Conservation (phyloP, 202 grass and related monocot species). For the Carex arenaria region DNA sequence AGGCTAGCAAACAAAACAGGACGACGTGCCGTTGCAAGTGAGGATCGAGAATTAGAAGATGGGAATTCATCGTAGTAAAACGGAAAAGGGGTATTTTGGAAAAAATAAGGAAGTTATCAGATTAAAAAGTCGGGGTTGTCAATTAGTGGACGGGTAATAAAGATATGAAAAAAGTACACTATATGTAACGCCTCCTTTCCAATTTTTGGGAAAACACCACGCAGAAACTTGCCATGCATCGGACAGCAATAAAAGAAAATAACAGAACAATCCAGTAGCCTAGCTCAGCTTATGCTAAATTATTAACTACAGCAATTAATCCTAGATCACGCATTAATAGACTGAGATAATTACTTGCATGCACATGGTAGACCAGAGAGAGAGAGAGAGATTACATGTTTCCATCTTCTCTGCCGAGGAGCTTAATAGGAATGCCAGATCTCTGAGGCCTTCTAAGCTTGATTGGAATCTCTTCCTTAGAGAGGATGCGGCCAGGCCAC, state of each 20-base stretch:
- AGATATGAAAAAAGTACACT: neutral
- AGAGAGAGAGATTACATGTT: slow-evolving; percentile 55
- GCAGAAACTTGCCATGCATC: neutral
- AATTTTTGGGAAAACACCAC: neutral
- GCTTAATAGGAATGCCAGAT: slow-evolving; percentile 91
- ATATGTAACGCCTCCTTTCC: neutral
- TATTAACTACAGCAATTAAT: neutral
- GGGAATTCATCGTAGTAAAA: neutral
- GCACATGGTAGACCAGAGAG: neutral
- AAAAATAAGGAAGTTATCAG: neutral
- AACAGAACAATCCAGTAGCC: neutral
- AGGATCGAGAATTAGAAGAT: neutral
- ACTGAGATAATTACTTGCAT: neutral
- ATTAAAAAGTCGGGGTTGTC: neutral
- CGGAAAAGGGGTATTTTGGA: neutral
- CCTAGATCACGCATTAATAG: neutral
- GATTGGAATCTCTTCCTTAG: slow-evolving; percentile 52
- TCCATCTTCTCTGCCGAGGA: slow-evolving; percentile 83
- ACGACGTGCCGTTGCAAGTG: neutral
- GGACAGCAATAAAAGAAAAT: neutral
- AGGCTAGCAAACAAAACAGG: neutral
- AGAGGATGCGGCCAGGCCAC: slow-evolving; percentile 91
- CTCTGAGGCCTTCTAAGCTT: slow-evolving; percentile 57
- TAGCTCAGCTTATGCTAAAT: neutral
- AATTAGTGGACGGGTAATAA: neutral